Percentiles rank a stretch among this genome's conserved stretches.
These are phyloP conservation scores for Nemophila menziesii DNA, from an alignment of 257 asterid species.

Conservation along the genomic window DNA sequence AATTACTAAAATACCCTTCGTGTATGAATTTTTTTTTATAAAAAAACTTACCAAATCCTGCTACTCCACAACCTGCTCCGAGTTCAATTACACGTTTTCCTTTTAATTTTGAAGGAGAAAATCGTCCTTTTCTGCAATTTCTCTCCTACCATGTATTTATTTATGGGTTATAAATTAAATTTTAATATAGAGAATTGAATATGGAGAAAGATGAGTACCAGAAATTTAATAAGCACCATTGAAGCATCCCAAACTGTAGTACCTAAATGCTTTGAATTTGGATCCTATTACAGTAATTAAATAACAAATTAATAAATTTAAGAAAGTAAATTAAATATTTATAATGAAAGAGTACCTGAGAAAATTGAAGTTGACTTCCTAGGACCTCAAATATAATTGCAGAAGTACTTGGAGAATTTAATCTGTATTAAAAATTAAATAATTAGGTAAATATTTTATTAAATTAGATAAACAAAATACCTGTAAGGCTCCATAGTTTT, in stretches of 20 bases:
- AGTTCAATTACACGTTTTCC: slow-evolving; percentile 97
- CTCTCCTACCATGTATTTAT: slow-evolving; percentile 39
- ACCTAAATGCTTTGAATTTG: slow-evolving; percentile 90
- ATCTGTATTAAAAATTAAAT: slow-evolving; percentile 27
- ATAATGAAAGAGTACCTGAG: slow-evolving; percentile 48
- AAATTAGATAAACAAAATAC: slow-evolving; percentile 2
- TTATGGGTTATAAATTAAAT: too few species aligned
- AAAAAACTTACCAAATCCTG: slow-evolving; percentile 69
- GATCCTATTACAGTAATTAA: slow-evolving; percentile 54
- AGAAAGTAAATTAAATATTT: neutral
- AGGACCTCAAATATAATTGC: slow-evolving; percentile 66
- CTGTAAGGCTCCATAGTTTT: slow-evolving; percentile 14
- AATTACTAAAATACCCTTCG: slow-evolving; percentile 8
- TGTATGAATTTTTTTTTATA: slow-evolving; percentile 6
- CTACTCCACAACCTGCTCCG: slow-evolving; percentile 99
- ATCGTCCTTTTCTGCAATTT: slow-evolving; percentile 77
- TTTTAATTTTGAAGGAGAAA: slow-evolving; percentile 72
- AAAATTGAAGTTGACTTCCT: slow-evolving; percentile 83
- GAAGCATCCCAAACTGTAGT: slow-evolving; percentile 99
- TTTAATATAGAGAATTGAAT: neutral
- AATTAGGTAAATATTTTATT: neutral
- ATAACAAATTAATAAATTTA: slow-evolving; percentile 4
- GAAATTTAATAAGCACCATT: slow-evolving; percentile 85
- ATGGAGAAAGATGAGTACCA: slow-evolving; percentile 35
- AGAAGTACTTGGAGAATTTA: slow-evolving; percentile 80